These are phyloP conservation scores for Penicillium cinerascens DNA, from an alignment of 495 filamentous ascomycete genomes.

Conservation along the genomic window DNA sequence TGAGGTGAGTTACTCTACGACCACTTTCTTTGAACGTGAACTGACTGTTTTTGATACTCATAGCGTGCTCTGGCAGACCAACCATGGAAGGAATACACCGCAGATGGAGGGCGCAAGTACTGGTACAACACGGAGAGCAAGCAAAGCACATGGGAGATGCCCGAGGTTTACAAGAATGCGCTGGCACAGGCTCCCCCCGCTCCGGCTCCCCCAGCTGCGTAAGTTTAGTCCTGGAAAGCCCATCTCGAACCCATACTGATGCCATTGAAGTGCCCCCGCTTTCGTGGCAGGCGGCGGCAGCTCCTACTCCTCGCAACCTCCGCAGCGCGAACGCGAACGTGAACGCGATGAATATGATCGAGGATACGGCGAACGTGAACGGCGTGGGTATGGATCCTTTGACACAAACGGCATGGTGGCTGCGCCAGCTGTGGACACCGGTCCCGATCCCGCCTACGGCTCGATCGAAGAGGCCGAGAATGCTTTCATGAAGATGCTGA, in stretches of 20 bases:
- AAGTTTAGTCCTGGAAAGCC: slow-evolving; percentile 28
- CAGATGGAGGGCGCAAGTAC: slow-evolving; percentile 83
- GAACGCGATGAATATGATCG: slow-evolving; percentile 52
- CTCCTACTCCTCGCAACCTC: slow-evolving; percentile 46
- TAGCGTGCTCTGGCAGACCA: slow-evolving; percentile 78
- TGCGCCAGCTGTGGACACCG: slow-evolving; percentile 59
- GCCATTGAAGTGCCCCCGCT: slow-evolving; percentile 52
- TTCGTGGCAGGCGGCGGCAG: slow-evolving; percentile 64
- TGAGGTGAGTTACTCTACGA: slow-evolving; percentile 57
- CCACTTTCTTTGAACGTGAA: not conserved
- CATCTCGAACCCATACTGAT: slow-evolving; percentile 22
- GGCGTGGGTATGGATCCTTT: slow-evolving; percentile 59
- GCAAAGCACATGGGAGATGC: slow-evolving; percentile 93
- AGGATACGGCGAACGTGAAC: slow-evolving; percentile 61
- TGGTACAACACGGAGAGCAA: slow-evolving; percentile 92
- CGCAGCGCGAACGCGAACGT: slow-evolving; percentile 34
- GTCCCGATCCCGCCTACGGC: slow-evolving; percentile 77
- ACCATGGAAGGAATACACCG: slow-evolving; percentile 90
- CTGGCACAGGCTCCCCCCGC: slow-evolving; percentile 54
- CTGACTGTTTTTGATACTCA: slow-evolving; percentile 6
- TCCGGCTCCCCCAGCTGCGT: slow-evolving; percentile 54
- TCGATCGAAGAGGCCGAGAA: slow-evolving; percentile 89
- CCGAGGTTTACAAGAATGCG: slow-evolving; percentile 73
- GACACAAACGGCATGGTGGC: slow-evolving; percentile 56
- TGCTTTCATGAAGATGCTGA: slow-evolving; percentile 89